A percentile compares a stretch with the other conserved stretches of the same genome.
Evolutionary conservation across 2,329 filamentous ascomycete species (phyloP).

Genomic region (Verticillium isaacii): DNA sequence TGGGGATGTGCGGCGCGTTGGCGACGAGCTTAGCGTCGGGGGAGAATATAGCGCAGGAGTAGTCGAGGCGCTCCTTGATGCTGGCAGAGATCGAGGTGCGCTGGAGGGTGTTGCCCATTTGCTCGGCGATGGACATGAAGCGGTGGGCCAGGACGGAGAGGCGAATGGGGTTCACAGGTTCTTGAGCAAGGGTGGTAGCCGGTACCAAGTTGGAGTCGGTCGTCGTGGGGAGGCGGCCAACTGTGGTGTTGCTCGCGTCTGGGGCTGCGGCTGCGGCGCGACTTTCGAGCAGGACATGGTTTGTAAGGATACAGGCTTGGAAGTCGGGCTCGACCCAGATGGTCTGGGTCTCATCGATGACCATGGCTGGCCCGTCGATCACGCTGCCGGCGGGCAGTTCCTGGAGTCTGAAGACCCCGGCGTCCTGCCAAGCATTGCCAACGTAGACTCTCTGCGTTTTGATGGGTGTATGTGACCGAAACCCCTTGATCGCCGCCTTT

Average conservation of each 20-base stretch:
- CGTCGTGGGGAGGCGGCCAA: conserved; percentile 21
- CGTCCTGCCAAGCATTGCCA: conserved; percentile 18
- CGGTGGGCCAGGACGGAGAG: conserved; percentile 51
- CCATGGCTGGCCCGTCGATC: conserved; percentile 25
- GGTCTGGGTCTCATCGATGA: conserved; percentile 25
- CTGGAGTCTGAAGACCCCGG: conserved; percentile 21
- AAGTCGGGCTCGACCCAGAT: conserved; percentile 21
- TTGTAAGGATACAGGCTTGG: conserved; percentile 20
- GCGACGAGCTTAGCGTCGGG: conserved; percentile 35
- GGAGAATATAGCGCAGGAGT: conserved; percentile 36
- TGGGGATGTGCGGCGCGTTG: conserved; percentile 34
- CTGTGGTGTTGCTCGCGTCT: conserved; percentile 4
- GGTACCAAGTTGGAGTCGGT: conserved; percentile 19
- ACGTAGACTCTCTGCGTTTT: conserved; percentile 23
- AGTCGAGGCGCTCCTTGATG: conserved; percentile 37
- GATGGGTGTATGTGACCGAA: conserved; percentile 4
- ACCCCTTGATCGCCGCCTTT: conserved; percentile 1
- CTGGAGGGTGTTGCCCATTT: conserved; percentile 53
- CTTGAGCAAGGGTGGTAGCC: conserved; percentile 14
- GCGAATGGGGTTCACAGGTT: conserved; percentile 37
- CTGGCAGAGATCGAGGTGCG: conserved; percentile 49
- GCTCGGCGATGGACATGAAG: conserved; percentile 56
- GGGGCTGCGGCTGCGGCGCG: too few relatives aligned
- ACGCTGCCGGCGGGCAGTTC: conserved; percentile 8
- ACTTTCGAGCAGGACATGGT: conserved; percentile 23